Conservation (phyloP, 2,329 filamentous ascomycete species). For the Tolypocladium nubicola region DNA sequence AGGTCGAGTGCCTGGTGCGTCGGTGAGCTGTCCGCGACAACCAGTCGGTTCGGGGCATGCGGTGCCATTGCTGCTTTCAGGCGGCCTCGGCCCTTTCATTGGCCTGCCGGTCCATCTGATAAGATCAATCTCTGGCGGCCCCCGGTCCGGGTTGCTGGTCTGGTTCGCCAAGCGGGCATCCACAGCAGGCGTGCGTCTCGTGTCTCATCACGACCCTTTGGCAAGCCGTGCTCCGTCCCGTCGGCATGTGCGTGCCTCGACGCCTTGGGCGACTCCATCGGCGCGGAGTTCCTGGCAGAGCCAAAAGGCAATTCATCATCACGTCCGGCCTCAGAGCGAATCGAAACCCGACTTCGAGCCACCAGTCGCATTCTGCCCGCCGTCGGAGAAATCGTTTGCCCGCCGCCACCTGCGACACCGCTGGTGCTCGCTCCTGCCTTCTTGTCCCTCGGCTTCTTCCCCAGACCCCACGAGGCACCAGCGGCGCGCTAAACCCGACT, state of each 20-base stretch:
- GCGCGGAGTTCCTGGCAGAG: background rate
- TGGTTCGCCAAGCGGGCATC: too few relatives aligned
- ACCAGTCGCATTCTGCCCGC: background rate
- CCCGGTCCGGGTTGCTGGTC: background rate
- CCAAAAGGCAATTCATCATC: too few relatives aligned
- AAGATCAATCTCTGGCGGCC: background rate
- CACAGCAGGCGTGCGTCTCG: background rate
- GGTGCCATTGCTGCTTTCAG: background rate
- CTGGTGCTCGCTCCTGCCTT: background rate
- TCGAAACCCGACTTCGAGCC: background rate
- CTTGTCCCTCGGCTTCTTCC: conserved; percentile 5
- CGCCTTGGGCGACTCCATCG: background rate
- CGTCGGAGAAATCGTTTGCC: conserved; percentile 1
- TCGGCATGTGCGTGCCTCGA: background rate
- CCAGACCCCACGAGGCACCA: background rate
- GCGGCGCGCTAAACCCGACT: background rate
- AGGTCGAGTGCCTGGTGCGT: too few relatives aligned
- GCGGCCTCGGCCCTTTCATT: background rate
- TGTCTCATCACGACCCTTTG: background rate
- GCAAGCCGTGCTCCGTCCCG: background rate
- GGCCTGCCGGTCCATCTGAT: background rate
- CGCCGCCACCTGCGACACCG: background rate
- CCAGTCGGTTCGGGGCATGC: background rate
- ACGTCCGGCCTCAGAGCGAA: too few relatives aligned
- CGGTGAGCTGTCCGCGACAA: too few relatives aligned